A percentile compares a stretch with the other conserved stretches of the same genome.
These are phyloP conservation scores for Schizonepeta tenuifolia DNA, from an alignment of 257 asterid species.

Conservation along the genomic window DNA sequence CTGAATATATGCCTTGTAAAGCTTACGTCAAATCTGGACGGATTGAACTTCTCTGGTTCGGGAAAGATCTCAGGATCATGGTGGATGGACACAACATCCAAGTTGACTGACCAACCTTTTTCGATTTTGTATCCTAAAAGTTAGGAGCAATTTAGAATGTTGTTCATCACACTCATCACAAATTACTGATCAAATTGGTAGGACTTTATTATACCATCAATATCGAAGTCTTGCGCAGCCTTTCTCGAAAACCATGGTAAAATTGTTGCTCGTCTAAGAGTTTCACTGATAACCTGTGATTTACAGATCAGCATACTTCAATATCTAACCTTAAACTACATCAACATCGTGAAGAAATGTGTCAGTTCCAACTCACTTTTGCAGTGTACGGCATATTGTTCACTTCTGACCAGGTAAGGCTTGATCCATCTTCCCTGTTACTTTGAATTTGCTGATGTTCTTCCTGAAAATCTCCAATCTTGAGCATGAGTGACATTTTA, in stretches of 20 bases:
- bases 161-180: background rate
- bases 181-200: constrained; percentile 15
- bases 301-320: constrained; percentile 19
- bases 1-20: constrained; percentile 16
- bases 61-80: constrained; percentile 69
- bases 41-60: constrained; percentile 73
- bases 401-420: constrained; percentile 81
- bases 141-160: constrained; percentile 25
- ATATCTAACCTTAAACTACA: background rate
- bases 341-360: background rate
- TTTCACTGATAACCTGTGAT: constrained; percentile 68
- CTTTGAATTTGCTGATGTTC: constrained; percentile 67
- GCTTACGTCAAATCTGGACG: constrained; percentile 75
- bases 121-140: constrained; percentile 62
- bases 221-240: constrained; percentile 86
- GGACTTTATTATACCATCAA: constrained; percentile 57
- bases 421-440: constrained; percentile 49
- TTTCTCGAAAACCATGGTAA: constrained; percentile 88
- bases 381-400: constrained; percentile 77
- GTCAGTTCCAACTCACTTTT: constrained; percentile 51
- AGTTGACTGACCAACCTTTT: constrained; percentile 79
- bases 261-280: constrained; percentile 85
- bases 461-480: constrained; percentile 47
- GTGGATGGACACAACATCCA: constrained; percentile 86
- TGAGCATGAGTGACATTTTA: constrained; percentile 19